These are phyloP conservation scores for Pseudonitzschia multistriata DNA, from an alignment of 108 stramenopile species.

Conservation along the genomic window DNA sequence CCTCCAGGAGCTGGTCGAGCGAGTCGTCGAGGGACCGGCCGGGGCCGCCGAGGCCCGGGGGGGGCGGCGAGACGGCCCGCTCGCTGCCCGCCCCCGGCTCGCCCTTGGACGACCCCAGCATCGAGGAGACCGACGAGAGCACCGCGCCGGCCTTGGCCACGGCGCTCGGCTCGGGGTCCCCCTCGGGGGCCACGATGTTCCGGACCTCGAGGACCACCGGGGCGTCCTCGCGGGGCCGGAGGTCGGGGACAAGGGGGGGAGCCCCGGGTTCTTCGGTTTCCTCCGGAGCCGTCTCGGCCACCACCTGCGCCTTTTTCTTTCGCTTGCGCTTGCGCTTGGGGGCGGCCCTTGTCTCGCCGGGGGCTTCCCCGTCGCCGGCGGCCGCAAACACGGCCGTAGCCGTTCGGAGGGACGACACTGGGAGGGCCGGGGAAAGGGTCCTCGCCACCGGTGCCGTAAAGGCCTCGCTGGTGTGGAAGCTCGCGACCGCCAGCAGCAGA, in stretches of 20 bases:
- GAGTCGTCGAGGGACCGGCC: conserved; percentile 41
- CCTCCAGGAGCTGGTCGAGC: conserved; percentile 65
- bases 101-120: not conserved
- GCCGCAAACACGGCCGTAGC: not conserved
- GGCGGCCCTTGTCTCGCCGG: not conserved
- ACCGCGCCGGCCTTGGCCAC: not conserved
- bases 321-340: conserved; percentile 45
- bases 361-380: not conserved
- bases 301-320: conserved; percentile 39
- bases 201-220: conserved; percentile 54
- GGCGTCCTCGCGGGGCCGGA: conserved; percentile 35
- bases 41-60: not conserved
- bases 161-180: not conserved
- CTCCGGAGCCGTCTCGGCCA: conserved; percentile 16
- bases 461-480: not conserved
- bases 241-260: conserved; percentile 6
- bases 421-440: too few relatives aligned
- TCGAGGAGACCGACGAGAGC: not conserved
- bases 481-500: too few relatives aligned
- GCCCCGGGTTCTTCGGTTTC: not conserved
- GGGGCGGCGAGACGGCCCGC: not conserved
- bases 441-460: too few relatives aligned
- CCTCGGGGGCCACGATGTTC: conserved; percentile 32
- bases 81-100: not conserved
- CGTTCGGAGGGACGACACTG: not conserved